Percentiles rank a stretch among this genome's conserved stretches.
phyloP scores from a whole-genome alignment of 805 yeast species.

The Candida sakaeoensis region DNA sequence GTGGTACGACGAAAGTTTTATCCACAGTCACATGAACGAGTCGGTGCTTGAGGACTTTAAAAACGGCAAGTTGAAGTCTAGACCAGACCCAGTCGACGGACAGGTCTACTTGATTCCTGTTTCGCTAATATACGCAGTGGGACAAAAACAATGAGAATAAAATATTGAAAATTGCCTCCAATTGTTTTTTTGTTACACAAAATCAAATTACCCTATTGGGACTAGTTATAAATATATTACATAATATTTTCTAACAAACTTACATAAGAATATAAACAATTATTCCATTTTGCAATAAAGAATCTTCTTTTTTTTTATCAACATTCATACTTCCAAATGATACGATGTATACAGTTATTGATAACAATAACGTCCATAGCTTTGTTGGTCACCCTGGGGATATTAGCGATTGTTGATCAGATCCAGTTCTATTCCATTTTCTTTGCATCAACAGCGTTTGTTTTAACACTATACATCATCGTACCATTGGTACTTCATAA shows the following conservation, averaged over 20 bases:
- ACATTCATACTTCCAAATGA: conserved; percentile 4
- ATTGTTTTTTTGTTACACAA: no score
- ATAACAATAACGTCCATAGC: not conserved
- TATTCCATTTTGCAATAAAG: conserved; percentile 1
- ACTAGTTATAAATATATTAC: conserved; percentile 1
- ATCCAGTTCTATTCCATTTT: conserved; percentile 1
- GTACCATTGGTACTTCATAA: conserved; percentile 7
- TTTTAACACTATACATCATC: conserved; percentile 3
- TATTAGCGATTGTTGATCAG: conserved; percentile 2
- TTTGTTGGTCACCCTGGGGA: conserved; percentile 3
- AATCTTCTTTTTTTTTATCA: not conserved
- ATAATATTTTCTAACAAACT: not conserved
- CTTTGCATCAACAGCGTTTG: conserved; percentile 8
- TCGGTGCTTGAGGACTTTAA: conserved; percentile 12
- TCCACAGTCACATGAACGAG: conserved; percentile 20
- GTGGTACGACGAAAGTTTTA: conserved; percentile 25
- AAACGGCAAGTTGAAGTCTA: conserved; percentile 14
- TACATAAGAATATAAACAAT: not conserved
- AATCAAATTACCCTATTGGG: conserved; percentile 2
- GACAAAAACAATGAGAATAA: conserved; percentile 14
- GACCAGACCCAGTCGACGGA: conserved; percentile 11
- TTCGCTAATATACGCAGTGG: conserved; percentile 27
- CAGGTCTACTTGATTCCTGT: conserved; percentile 14
- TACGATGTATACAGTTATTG: conserved; percentile 7
- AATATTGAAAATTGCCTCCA: conserved; percentile 6